A percentile compares a stretch with the other conserved stretches of the same genome.
Conservation (phyloP, 345 rosid genomes). For the sweet orange (Citrus sinensis) region DNA sequence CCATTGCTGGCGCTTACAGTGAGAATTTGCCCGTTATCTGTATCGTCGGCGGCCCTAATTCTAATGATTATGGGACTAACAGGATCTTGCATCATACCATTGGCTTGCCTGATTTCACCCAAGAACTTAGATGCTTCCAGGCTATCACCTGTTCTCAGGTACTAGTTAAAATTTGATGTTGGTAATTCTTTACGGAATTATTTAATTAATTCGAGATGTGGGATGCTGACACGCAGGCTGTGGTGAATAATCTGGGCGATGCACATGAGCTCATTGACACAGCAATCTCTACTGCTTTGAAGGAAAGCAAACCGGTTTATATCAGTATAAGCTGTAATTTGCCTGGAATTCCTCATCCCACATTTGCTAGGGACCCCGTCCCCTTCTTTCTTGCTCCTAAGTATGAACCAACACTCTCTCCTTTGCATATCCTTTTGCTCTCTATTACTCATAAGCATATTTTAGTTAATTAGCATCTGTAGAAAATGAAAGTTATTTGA, state of each 20-base stretch:
- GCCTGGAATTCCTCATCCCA: constrained; percentile 62
- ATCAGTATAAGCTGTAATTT: constrained; percentile 69
- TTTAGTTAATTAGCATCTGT: neutral
- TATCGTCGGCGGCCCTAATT: constrained; percentile 65
- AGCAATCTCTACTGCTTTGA: constrained; percentile 68
- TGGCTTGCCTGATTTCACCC: constrained; percentile 65
- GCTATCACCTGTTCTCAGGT: constrained; percentile 61
- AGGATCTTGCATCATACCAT: constrained; percentile 71
- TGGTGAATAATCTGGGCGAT: constrained; percentile 70
- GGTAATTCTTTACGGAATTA: neutral
- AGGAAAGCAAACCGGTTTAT: constrained; percentile 70
- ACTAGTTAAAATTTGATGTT: neutral
- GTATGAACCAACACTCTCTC: constrained; percentile 28
- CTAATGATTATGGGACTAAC: constrained; percentile 68
- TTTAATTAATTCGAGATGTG: too few relatives aligned
- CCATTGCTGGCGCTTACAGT: constrained; percentile 70
- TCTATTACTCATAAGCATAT: neutral
- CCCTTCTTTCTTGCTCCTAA: constrained; percentile 56
- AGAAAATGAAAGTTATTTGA: neutral
- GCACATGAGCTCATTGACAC: constrained; percentile 67
- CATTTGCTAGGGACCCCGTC: constrained; percentile 58
- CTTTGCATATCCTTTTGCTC: neutral
- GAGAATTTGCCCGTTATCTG: constrained; percentile 72
- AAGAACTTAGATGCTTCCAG: constrained; percentile 66
- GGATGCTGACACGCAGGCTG: constrained; percentile 35